Percentiles rank a stretch among this genome's conserved stretches.
phyloP scores from a whole-genome alignment of 371 early-diverging fungal genomes.

The Mucor piriformis region DNA sequence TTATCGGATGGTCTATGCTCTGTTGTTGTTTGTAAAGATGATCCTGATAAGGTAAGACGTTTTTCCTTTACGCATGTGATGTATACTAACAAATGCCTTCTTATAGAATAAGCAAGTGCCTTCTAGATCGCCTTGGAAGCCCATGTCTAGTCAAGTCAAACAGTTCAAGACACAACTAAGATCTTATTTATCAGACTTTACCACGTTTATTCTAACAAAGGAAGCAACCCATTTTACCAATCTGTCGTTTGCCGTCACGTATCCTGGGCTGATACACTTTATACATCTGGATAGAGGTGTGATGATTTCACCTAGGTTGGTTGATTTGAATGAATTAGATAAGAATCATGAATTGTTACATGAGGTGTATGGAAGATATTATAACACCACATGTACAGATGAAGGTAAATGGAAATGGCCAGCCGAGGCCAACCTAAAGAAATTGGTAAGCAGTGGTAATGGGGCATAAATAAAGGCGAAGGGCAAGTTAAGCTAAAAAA shows the following conservation, averaged over 20 bases:
- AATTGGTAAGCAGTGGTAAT: conserved; percentile 42
- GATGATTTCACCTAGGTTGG: conserved; percentile 34
- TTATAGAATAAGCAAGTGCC: neutral
- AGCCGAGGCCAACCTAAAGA: conserved; percentile 15
- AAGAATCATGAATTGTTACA: conserved; percentile 38
- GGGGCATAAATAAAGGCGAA: no score
- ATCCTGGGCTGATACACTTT: conserved; percentile 55
- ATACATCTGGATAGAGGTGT: conserved; percentile 38
- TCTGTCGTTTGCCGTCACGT: conserved; percentile 40
- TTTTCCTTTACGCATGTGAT: no score
- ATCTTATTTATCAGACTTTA: conserved; percentile 35
- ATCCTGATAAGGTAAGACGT: conserved; percentile 30
- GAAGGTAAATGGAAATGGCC: conserved; percentile 34
- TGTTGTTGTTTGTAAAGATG: conserved; percentile 34
- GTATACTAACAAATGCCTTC: neutral
- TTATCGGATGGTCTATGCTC: conserved; percentile 31
- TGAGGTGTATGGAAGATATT: conserved; percentile 29
- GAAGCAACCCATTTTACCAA: conserved; percentile 52
- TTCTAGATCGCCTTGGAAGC: conserved; percentile 20
- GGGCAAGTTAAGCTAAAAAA: no score
- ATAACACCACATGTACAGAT: conserved; percentile 11
- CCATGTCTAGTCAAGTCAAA: conserved; percentile 25
- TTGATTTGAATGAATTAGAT: conserved; percentile 41
- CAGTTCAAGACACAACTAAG: conserved; percentile 27
- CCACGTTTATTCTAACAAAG: conserved; percentile 44